A percentile compares a stretch with the other conserved stretches of the same genome.
Evolutionary conservation across 2,329 filamentous ascomycete genomes (phyloP).

Genomic region (Fusarium sp.): DNA sequence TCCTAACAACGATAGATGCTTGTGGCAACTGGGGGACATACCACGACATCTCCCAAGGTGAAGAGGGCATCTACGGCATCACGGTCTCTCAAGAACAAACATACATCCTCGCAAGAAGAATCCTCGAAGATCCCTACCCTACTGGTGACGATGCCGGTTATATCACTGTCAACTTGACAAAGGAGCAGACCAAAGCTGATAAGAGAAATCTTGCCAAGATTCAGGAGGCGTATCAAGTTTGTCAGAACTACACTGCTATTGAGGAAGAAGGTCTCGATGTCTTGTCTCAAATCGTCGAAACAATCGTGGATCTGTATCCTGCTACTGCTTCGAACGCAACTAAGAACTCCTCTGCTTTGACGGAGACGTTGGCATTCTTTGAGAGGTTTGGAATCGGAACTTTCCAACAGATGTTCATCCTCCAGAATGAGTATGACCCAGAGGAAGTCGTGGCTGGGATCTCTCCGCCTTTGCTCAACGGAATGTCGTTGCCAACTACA

Average conservation of each 20-base stretch:
- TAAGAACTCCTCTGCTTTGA: constrained; percentile 5
- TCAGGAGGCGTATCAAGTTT: constrained; percentile 72
- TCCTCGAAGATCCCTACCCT: constrained; percentile 64
- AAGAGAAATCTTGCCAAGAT: constrained; percentile 74
- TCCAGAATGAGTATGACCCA: neutral
- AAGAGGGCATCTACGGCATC: constrained; percentile 48
- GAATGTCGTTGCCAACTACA: neutral
- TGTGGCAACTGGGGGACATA: constrained; percentile 74
- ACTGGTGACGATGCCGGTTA: constrained; percentile 58
- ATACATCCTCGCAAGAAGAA: constrained; percentile 38
- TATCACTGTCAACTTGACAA: constrained; percentile 31
- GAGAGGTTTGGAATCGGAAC: constrained; percentile 29
- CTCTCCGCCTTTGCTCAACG: neutral
- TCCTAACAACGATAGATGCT: constrained; percentile 49
- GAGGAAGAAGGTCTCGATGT: constrained; percentile 66
- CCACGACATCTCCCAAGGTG: constrained; percentile 75
- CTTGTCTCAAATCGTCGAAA: constrained; percentile 65
- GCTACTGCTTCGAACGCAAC: neutral
- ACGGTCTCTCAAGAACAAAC: neutral
- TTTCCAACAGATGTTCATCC: constrained; percentile 5
- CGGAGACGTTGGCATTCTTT: constrained; percentile 18
- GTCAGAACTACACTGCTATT: constrained; percentile 70
- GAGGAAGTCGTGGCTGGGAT: neutral
- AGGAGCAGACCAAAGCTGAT: constrained; percentile 58
- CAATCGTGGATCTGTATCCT: constrained; percentile 22